phyloP scores from a whole-genome alignment of 352 stramenopile genomes.

The Pythium catenulatum region DNA sequence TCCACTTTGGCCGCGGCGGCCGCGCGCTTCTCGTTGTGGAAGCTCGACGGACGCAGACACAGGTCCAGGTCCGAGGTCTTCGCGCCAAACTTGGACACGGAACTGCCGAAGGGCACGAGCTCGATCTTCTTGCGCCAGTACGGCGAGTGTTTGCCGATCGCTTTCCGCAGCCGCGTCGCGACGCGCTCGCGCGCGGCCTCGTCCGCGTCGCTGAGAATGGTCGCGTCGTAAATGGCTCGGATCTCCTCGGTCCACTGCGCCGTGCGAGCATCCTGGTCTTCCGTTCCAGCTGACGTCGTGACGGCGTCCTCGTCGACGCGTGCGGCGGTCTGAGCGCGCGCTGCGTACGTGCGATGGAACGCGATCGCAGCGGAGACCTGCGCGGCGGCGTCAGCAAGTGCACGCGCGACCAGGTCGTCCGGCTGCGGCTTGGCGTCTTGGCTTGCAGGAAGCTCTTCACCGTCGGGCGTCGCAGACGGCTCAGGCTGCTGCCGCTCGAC shows the following conservation, averaged over 20 bases:
- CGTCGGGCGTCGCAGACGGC: not conserved
- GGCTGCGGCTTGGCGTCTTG: not conserved
- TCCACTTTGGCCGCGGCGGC: no score
- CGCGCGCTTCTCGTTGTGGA: constrained; percentile 61
- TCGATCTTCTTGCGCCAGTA: constrained; percentile 34
- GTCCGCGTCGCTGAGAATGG: constrained; percentile 70
- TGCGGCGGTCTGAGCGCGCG: not conserved
- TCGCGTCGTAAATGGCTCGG: constrained; percentile 67
- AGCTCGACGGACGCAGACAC: constrained; percentile 70
- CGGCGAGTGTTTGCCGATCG: constrained; percentile 25
- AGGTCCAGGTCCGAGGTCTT: constrained; percentile 87
- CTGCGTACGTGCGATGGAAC: constrained; percentile 64
- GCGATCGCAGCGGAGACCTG: constrained; percentile 74
- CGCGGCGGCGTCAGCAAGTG: constrained; percentile 24
- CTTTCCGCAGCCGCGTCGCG: constrained; percentile 20
- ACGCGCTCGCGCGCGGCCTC: constrained; percentile 65
- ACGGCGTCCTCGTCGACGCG: constrained; percentile 44
- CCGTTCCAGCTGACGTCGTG: no score
- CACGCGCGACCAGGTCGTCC: constrained; percentile 13
- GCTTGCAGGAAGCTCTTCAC: not conserved
- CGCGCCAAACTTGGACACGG: constrained; percentile 85
- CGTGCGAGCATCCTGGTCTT: no score
- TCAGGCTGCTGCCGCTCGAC: not conserved
- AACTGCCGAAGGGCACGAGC: constrained; percentile 84
- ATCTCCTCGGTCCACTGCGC: constrained; percentile 54